These are phyloP conservation scores for Tripterygium wilfordii DNA, from an alignment of 177 flowering plant species.

Conservation along the genomic window DNA sequence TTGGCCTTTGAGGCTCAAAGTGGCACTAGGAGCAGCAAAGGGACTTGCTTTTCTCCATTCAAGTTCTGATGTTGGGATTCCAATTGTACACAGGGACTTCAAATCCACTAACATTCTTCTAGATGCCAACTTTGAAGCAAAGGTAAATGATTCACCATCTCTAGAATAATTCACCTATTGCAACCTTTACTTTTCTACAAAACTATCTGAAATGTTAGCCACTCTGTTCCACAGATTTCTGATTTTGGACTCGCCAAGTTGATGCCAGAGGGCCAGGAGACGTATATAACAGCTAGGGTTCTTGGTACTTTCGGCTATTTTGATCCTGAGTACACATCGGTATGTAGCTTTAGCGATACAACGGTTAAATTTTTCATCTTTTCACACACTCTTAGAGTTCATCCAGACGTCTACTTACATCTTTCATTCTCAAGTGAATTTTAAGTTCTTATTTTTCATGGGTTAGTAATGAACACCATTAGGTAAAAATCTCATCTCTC, in stretches of 20 bases:
- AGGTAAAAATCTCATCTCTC: too few species aligned
- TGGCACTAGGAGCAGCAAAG: slow-evolving; percentile 89
- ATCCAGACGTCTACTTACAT: too few species aligned
- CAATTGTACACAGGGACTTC: slow-evolving; percentile 92
- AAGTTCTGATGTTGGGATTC: slow-evolving; percentile 74
- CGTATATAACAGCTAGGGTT: slow-evolving; percentile 67
- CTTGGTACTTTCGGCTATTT: slow-evolving; percentile 96
- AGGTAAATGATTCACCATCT: too few species aligned
- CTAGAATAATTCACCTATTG: too few species aligned
- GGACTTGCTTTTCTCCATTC: slow-evolving; percentile 97
- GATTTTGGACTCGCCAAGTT: slow-evolving; percentile 96
- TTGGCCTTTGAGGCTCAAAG: slow-evolving; percentile 84
- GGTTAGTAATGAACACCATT: too few species aligned
- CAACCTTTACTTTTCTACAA: too few species aligned
- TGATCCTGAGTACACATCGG: slow-evolving; percentile 97
- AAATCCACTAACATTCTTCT: slow-evolving; percentile 93
- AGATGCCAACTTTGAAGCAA: slow-evolving; percentile 66
- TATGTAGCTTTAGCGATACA: slow-evolving; percentile 32
- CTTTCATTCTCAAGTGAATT: too few species aligned
- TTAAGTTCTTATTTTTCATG: too few species aligned
- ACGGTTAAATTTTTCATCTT: too few species aligned
- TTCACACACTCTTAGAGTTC: too few species aligned
- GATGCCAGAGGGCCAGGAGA: slow-evolving; percentile 91
- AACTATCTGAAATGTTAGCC: background rate
- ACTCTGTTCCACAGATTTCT: slow-evolving; percentile 55